These are phyloP conservation scores for Truncatella angustata DNA, from an alignment of 2,329 filamentous ascomycete genomes.

Conservation along the genomic window DNA sequence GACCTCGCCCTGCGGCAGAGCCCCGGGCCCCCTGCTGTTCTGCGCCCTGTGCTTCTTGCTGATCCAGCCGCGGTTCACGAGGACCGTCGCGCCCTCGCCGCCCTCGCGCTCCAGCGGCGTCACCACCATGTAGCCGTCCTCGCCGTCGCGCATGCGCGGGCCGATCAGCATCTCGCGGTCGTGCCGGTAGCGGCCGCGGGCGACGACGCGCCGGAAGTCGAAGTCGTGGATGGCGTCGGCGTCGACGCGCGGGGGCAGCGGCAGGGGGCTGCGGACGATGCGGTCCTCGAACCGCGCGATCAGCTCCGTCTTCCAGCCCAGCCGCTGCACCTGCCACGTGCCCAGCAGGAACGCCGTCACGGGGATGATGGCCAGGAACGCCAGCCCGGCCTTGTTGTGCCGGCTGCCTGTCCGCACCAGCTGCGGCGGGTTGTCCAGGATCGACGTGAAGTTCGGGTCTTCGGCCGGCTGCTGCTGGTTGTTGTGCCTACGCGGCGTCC, in stretches of 20 bases:
- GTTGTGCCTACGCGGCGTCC: conserved; percentile 25
- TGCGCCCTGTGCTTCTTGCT: conserved; percentile 69
- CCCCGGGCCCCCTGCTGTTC: conserved; percentile 58
- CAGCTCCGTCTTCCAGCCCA: conserved; percentile 91
- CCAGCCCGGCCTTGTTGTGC: conserved; percentile 75
- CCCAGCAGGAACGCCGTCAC: conserved; percentile 87
- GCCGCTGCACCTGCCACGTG: conserved; percentile 91
- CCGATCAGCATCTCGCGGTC: conserved; percentile 97
- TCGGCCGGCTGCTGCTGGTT: conserved; percentile 55
- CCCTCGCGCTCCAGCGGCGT: conserved; percentile 79
- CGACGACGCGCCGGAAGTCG: conserved; percentile 82
- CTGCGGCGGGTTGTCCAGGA: conserved; percentile 80
- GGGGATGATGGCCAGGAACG: conserved; percentile 84
- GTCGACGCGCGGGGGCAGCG: conserved; percentile 80
- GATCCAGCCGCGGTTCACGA: conserved; percentile 94
- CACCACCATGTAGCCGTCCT: conserved; percentile 87
- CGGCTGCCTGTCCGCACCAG: conserved; percentile 71
- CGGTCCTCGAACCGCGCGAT: conserved; percentile 92
- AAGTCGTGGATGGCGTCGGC: conserved; percentile 81
- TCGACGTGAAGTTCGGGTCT: conserved; percentile 76
- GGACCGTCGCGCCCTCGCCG: conserved; percentile 59
- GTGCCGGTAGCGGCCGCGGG: conserved; percentile 73
- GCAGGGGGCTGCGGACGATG: conserved; percentile 79
- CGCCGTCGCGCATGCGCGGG: conserved; percentile 82
- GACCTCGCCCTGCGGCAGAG: conserved; percentile 69